Evolutionary conservation across 805 yeast species (phyloP).

Genomic region (Wickerhamiella sorbophila): DNA sequence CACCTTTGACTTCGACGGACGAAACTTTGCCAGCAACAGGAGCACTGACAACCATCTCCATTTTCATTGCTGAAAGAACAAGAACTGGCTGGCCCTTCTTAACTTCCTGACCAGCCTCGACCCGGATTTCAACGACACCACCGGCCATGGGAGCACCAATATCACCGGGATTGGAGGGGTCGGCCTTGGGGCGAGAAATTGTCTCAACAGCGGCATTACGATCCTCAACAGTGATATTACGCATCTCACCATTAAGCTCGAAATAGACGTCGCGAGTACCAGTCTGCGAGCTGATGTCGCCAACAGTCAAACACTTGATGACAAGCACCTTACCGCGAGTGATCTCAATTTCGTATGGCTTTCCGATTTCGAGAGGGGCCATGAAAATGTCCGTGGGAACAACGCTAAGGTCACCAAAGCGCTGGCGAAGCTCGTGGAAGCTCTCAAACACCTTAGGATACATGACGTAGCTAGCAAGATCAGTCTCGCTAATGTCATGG

Average conservation of each 20-base stretch:
- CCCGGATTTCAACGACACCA: constrained; percentile 88
- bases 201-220: constrained; percentile 75
- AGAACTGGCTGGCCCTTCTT: constrained; percentile 95
- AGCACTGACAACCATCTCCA: constrained; percentile 97
- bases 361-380: constrained; percentile 74
- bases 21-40: constrained; percentile 76
- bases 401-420: constrained; percentile 85
- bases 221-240: constrained; percentile 88
- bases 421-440: constrained; percentile 56
- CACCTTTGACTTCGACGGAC: constrained; percentile 65
- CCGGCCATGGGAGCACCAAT: constrained; percentile 99
- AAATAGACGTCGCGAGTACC: constrained; percentile 95
- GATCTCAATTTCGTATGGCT: constrained; percentile 77
- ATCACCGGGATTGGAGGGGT: constrained; percentile 71
- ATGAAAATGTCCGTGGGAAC: constrained; percentile 86
- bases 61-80: constrained; percentile 94
- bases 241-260: constrained; percentile 95
- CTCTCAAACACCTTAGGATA: constrained; percentile 95
- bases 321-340: constrained; percentile 92
- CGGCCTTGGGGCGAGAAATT: constrained; percentile 81
- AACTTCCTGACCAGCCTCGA: constrained; percentile 73
- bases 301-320: constrained; percentile 81
- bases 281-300: constrained; percentile 69
- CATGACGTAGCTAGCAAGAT: constrained; percentile 93
- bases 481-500: constrained; percentile 55